Evolutionary conservation across 495 filamentous ascomycete genomes (phyloP), one percentile per base, ranked within the genome.

Genomic region (Aspergillus incahuasiensis): DNA sequence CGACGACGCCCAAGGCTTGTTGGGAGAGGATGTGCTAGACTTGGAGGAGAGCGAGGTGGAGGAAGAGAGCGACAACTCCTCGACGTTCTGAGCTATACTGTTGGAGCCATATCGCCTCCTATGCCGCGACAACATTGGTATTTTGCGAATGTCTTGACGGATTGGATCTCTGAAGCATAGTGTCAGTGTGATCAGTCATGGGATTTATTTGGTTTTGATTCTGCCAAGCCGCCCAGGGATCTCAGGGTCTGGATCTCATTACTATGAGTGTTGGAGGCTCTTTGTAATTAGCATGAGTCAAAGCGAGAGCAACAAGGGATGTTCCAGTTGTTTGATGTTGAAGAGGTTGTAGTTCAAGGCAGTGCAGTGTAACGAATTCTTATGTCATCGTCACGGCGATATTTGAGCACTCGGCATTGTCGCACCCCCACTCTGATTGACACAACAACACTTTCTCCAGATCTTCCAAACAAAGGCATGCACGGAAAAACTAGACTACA

Each of bases 401-500:
- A 34, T 50, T 39, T 49, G 20, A n/a, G 9, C 1, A n/a, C 28
- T 48, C 46, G 15, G 21, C 13, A 6, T 16, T 18, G 15, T 40
- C 15, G 9, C 12, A 3, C 34, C 48, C 48, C 48, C 48, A 38
- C 48, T 50, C 40, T 49, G 48, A 40, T 46, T 46, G 34, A 50
- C 32, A n/a, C n/a, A 24, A 30, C 44, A 48, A 49, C 30, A 38
- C 30, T 13, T 13, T 7, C 16, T 6, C 18, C 47, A 40, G 21
- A 34, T 40, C 32, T 40, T 40, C 16, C 20, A 35, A 15, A 35
- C 6, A 47, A 25, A 63, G 64, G 58, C 38, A 67, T 67, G 64
- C 56, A 30, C 54, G 62, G 50, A 38, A 60, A 55, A 54, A 18
- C 47, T 24, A 38, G 22, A 50, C 57, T 40, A 42, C 41, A 48